Percentiles rank a stretch among this genome's conserved stretches.
These are phyloP conservation scores for Pueraria montana DNA, from an alignment of 306 rosid species.

Conservation along the genomic window DNA sequence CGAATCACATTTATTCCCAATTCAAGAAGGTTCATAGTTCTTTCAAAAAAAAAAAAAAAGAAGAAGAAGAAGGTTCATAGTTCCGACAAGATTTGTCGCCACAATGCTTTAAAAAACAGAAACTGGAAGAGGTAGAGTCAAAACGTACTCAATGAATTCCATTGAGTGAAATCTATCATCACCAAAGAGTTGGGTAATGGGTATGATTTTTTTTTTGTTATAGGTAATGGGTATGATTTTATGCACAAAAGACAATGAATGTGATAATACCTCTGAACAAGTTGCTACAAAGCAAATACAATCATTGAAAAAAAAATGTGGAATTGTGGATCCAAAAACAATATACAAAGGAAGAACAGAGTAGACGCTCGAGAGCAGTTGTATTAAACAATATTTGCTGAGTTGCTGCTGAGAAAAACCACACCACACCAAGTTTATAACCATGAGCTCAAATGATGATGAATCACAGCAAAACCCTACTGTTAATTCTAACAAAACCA, in stretches of 20 bases:
- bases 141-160: slow-evolving; percentile 8
- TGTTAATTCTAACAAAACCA: too few species aligned
- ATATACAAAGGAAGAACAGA: neutral
- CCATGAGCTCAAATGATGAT: too few species aligned
- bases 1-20: neutral
- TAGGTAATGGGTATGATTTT: neutral
- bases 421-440: too few species aligned
- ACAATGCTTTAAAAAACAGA: neutral
- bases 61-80: slow-evolving; percentile 7
- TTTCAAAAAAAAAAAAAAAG: too few species aligned
- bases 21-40: neutral
- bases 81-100: slow-evolving; percentile 1
- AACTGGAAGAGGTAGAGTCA: neutral
- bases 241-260: neutral
- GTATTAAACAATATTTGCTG: too few species aligned
- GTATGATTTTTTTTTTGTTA: neutral
- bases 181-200: neutral
- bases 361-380: neutral
- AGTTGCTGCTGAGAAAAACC: too few species aligned
- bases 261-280: neutral
- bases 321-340: neutral
- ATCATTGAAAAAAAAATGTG: neutral
- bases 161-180: slow-evolving; percentile 10
- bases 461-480: too few species aligned
- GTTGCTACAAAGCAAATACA: neutral